Evolutionary conservation across 495 filamentous ascomycete species (phyloP).

Genomic region (Thermochaetoides thermophila): DNA sequence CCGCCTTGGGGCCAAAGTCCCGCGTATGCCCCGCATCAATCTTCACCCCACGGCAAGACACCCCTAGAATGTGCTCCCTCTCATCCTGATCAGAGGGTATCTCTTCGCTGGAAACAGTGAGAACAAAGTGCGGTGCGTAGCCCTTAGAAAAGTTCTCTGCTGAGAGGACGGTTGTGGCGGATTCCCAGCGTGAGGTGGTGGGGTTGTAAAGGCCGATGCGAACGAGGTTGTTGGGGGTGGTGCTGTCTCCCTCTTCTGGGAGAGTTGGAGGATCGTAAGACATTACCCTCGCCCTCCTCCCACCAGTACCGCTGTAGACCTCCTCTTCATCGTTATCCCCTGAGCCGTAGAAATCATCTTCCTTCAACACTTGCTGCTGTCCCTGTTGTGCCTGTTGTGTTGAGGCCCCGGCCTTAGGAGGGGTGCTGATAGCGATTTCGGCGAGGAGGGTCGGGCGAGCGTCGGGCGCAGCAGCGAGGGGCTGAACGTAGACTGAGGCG

Average conservation of each 20-base stretch:
- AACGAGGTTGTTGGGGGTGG: constrained; percentile 17
- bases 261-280: constrained; percentile 36
- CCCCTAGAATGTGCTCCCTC: constrained; percentile 19
- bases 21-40: constrained; percentile 41
- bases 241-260: constrained; percentile 12
- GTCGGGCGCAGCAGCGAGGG: constrained; percentile 16
- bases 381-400: neutral
- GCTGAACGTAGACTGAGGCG: constrained; percentile 38
- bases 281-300: too few relatives aligned
- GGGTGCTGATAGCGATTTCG: constrained; percentile 27
- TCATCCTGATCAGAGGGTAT: too few relatives aligned
- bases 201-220: constrained; percentile 36
- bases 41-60: constrained; percentile 24
- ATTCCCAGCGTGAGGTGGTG: constrained; percentile 24
- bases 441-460: constrained; percentile 27
- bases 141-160: constrained; percentile 38
- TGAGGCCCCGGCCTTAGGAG: neutral
- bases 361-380: neutral
- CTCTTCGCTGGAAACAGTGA: constrained; percentile 29
- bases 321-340: too few relatives aligned
- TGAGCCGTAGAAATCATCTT: constrained; percentile 1
- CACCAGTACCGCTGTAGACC: too few relatives aligned
- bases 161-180: constrained; percentile 33
- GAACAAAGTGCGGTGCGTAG: constrained; percentile 32
- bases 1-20: constrained; percentile 41